These are phyloP conservation scores for Phytopythium oedochilum DNA, from an alignment of 352 stramenopile genomes.

Conservation along the genomic window DNA sequence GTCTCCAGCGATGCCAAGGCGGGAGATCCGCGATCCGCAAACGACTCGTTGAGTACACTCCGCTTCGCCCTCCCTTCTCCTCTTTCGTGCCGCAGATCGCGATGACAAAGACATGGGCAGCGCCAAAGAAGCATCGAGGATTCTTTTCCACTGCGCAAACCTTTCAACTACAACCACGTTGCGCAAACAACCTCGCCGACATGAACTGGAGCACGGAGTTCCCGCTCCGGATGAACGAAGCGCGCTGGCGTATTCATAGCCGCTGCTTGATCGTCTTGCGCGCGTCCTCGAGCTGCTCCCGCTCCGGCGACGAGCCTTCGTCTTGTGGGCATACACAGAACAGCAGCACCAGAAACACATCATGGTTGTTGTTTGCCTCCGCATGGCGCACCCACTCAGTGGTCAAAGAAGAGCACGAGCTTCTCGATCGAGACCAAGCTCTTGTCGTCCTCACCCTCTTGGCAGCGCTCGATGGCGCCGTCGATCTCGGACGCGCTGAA, in stretches of 20 bases:
- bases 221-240: neutral
- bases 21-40: neutral
- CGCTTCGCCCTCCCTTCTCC: neutral
- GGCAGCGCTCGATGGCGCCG: conserved; percentile 41
- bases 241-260: neutral
- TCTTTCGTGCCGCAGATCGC: neutral
- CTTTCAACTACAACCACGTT: neutral
- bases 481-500: conserved; percentile 74
- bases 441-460: conserved; percentile 28
- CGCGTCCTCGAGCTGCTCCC: neutral
- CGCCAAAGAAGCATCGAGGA: neutral
- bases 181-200: neutral
- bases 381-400: conserved; percentile 12
- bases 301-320: neutral
- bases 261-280: neutral
- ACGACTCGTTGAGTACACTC: conserved; percentile 5
- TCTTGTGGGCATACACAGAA: neutral
- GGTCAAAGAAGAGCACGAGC: conserved; percentile 62
- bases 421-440: conserved; percentile 50
- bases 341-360: conserved; percentile 3
- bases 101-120: neutral
- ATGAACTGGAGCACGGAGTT: too few relatives aligned
- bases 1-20: neutral
- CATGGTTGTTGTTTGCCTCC: neutral
- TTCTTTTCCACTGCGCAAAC: neutral